Evolutionary conservation across 495 filamentous ascomycete genomes (phyloP), one percentile per base, ranked within the genome.

Genomic region (Hypoxylon cercidicola): DNA sequence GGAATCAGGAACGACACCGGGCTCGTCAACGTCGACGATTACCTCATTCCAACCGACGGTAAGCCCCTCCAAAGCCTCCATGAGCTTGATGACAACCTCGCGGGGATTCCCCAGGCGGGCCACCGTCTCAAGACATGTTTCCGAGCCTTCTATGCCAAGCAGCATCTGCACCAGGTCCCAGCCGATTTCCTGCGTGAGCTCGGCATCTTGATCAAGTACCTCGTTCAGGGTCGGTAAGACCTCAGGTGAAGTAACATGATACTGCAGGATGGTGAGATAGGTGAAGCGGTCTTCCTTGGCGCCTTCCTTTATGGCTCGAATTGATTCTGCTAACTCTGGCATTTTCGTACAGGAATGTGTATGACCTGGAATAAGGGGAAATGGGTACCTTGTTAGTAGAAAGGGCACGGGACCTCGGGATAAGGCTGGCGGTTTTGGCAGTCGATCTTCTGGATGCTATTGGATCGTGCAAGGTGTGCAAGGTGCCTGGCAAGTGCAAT

Each of bases 81-180:
- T 89, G 7, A 93, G 87, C 58, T 96, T 95, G 59, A 99, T 79
- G 39, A 97, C 90, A 35, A 97, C 95, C 72, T 99, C 95, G 52
- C 95, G 82, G 0, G 95, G 96, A 68, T 98, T 99, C 19, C 95
- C 95, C 48, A 93, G 77, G 9, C 88, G 82, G 16, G 96, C 94
- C 55, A 85, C 78, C 0, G 85, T 88, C 50, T 91, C 87, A 1
- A 99, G 83, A 73, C 93, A 96, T 68, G 84, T 77, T 37, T 87
- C 84, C 2, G 88, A 91, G 34, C 84, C 87, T 0, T 89, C 88
- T 0, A 97, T 85, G 15, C 90, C 88, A 16, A 97, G 79, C 1
- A 99, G 85, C 46, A 96, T 84, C 71, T 91, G 89, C 7, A 99
- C 90, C 40, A 99, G 76, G 71, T 99, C 95, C 95, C 95, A 99